Percentiles rank a stretch among this genome's conserved stretches.
Conservation (phyloP, 495 filamentous ascomycete species). For the Penicillium salamii region DNA sequence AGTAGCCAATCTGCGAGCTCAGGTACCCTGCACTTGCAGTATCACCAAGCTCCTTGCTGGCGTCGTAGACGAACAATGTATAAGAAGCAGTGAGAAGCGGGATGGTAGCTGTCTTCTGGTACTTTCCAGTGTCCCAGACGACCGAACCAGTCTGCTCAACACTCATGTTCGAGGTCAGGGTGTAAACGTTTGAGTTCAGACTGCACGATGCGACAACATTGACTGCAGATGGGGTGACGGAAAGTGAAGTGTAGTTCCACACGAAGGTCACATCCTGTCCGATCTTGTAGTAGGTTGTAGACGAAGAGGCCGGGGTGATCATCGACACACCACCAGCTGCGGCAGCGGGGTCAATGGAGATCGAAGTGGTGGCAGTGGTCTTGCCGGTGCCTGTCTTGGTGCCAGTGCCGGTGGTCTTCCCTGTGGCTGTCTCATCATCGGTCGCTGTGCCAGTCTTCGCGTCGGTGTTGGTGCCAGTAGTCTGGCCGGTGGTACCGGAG, state of each 20-base stretch:
- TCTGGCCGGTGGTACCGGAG: constrained; percentile 10
- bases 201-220: constrained; percentile 82
- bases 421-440: constrained; percentile 1
- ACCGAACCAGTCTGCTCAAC: constrained; percentile 54
- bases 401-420: constrained; percentile 13
- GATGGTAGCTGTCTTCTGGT: constrained; percentile 57
- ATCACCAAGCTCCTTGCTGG: constrained; percentile 58
- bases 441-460: constrained; percentile 20
- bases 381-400: constrained; percentile 24
- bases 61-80: constrained; percentile 81
- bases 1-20: constrained; percentile 56
- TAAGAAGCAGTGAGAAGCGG: constrained; percentile 72
- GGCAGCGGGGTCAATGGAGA: constrained; percentile 55
- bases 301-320: constrained; percentile 65
- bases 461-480: constrained; percentile 9
- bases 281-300: constrained; percentile 81
- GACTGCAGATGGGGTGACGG: constrained; percentile 70
- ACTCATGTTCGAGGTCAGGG: constrained; percentile 62
- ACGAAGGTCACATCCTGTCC: constrained; percentile 79
- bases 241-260: constrained; percentile 94
- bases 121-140: constrained; percentile 78
- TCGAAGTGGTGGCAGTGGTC: constrained; percentile 34
- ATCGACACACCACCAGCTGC: constrained; percentile 76
- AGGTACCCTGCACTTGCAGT: constrained; percentile 71
- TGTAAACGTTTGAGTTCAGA: constrained; percentile 61